These are phyloP conservation scores for Tilletia caries DNA, from an alignment of 1,284 basidiomycete species.

Conservation along the genomic window DNA sequence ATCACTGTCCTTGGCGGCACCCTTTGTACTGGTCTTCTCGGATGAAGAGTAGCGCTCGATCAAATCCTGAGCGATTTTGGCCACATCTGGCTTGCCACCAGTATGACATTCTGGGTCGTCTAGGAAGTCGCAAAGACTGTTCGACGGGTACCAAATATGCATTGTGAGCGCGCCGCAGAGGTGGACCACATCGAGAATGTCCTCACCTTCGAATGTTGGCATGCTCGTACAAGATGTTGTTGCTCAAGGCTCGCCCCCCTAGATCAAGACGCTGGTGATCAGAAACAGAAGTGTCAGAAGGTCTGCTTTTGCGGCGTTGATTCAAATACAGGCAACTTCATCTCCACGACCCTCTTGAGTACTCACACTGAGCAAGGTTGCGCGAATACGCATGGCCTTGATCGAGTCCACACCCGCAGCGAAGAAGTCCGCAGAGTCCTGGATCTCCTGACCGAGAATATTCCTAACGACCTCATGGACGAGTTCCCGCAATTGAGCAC, in stretches of 20 bases:
- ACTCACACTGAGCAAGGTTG: conserved; percentile 20
- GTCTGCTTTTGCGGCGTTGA: too few species aligned
- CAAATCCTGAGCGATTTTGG: background rate
- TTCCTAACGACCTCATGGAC: background rate
- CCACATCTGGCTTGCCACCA: too few species aligned
- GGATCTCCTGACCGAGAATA: background rate
- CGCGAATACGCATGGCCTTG: conserved; percentile 31
- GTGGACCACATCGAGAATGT: too few species aligned
- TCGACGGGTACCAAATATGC: too few species aligned
- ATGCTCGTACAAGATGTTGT: conserved; percentile 35
- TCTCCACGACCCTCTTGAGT: too few species aligned
- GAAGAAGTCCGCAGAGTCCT: conserved; percentile 28
- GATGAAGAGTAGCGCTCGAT: background rate
- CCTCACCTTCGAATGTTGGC: conserved; percentile 20
- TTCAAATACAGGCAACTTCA: too few species aligned
- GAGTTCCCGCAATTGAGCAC: background rate
- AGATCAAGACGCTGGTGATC: conserved; percentile 12
- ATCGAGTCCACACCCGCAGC: conserved; percentile 38
- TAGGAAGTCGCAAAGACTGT: background rate
- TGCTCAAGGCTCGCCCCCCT: conserved; percentile 12
- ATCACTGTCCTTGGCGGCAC: too few species aligned
- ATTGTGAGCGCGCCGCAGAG: too few species aligned
- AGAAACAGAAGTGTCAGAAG: too few species aligned
- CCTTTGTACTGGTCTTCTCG: background rate
- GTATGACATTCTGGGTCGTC: background rate